These are phyloP conservation scores for Ophiostoma triangulosporum DNA, from an alignment of 2,329 filamentous ascomycete genomes.

Conservation along the genomic window DNA sequence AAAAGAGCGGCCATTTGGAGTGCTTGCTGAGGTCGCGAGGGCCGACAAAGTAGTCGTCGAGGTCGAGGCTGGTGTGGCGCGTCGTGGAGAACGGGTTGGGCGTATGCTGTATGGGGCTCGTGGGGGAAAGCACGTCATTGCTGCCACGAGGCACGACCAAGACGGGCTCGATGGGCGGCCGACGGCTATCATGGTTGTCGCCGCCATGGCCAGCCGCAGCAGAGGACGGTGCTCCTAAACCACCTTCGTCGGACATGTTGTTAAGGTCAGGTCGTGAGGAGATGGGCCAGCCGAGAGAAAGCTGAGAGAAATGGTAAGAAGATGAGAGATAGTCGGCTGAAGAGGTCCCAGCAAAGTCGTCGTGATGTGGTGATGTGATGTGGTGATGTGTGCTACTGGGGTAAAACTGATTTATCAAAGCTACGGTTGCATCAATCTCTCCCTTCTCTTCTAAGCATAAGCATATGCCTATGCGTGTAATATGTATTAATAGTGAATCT, in stretches of 20 bases:
- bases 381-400: too few species aligned
- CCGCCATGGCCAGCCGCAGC: not conserved
- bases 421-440: too few species aligned
- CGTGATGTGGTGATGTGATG: not conserved
- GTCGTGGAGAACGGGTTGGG: slow-evolving; percentile 21
- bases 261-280: too few species aligned
- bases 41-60: slow-evolving; percentile 36
- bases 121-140: not conserved
- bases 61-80: slow-evolving; percentile 22
- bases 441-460: too few species aligned
- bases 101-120: slow-evolving; percentile 2
- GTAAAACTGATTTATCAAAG: too few species aligned
- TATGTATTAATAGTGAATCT: too few species aligned
- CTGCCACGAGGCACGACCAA: not conserved
- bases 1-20: slow-evolving; percentile 65
- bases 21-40: slow-evolving; percentile 59
- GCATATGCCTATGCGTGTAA: too few species aligned
- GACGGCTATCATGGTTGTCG: not conserved
- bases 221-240: not conserved
- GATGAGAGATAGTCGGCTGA: too few species aligned
- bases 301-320: too few species aligned
- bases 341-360: too few species aligned
- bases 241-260: slow-evolving; percentile 1
- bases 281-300: not conserved
- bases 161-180: not conserved